Evolutionary conservation across 2,329 filamentous ascomycete genomes (phyloP).

Genomic region (Trichophyton schoenleinii): DNA sequence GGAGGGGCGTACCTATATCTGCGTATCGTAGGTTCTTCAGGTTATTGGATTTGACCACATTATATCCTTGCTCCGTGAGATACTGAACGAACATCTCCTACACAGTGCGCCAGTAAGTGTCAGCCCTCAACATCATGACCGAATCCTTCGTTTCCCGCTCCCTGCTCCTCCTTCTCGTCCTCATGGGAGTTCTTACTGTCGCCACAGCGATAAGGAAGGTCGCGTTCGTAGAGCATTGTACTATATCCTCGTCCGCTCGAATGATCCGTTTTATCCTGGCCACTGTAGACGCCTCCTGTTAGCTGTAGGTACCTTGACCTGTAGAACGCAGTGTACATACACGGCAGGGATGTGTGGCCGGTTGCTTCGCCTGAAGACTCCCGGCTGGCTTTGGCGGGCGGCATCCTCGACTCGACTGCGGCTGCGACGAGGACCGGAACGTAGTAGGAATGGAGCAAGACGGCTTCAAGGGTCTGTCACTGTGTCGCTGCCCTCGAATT

Average conservation of each 20-base stretch:
- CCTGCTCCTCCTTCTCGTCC: background rate
- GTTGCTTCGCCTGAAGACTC: slow-evolving; percentile 31
- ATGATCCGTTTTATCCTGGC: slow-evolving; percentile 95
- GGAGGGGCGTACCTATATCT: slow-evolving; percentile 56
- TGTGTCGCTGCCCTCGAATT: background rate
- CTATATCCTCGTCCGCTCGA: slow-evolving; percentile 70
- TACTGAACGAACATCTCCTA: slow-evolving; percentile 95
- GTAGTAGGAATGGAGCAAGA: background rate
- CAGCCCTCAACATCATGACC: background rate
- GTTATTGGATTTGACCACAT: slow-evolving; percentile 86
- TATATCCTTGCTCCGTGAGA: slow-evolving; percentile 70
- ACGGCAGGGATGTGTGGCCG: slow-evolving; percentile 70
- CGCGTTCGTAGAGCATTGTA: slow-evolving; percentile 80
- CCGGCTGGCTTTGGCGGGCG: background rate
- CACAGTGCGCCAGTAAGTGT: slow-evolving; percentile 4
- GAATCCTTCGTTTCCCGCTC: background rate
- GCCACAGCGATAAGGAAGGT: slow-evolving; percentile 88
- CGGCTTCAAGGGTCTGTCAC: background rate
- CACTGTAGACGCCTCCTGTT: slow-evolving; percentile 42
- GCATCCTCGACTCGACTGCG: background rate
- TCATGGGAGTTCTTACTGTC: slow-evolving; percentile 44
- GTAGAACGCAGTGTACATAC: slow-evolving; percentile 41
- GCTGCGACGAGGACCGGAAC: background rate
- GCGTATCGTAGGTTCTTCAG: slow-evolving; percentile 93
- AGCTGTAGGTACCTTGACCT: background rate